These are phyloP conservation scores for Talaromyces rugulosus DNA, from an alignment of 2,329 filamentous ascomycete genomes.

Conservation along the genomic window DNA sequence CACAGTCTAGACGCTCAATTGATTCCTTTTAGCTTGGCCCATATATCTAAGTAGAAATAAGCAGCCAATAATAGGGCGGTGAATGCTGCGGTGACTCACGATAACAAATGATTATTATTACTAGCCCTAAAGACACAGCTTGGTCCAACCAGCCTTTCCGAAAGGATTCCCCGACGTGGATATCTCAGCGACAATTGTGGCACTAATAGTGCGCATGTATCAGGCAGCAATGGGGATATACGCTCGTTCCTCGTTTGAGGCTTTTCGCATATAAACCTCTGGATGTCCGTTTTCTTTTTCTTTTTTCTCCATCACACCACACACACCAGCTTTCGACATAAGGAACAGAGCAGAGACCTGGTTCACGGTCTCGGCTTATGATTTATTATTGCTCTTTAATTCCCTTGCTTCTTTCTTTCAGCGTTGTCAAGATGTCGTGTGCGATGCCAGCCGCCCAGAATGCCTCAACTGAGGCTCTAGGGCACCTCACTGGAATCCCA, in stretches of 20 bases:
- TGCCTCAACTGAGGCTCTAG: slow-evolving; percentile 1
- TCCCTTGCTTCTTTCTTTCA: neutral
- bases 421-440: slow-evolving; percentile 2
- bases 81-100: neutral
- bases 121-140: neutral
- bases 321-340: neutral
- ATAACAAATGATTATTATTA: neutral
- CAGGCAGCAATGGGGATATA: neutral
- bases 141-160: neutral
- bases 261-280: neutral
- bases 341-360: neutral
- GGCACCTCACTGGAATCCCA: neutral
- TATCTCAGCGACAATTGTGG: neutral
- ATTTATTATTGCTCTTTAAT: neutral
- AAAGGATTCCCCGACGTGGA: neutral
- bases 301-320: neutral
- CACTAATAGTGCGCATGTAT: neutral
- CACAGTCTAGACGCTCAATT: no score
- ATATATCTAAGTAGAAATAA: neutral
- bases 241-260: neutral
- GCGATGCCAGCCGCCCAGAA: slow-evolving; percentile 1
- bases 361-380: neutral
- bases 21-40: neutral
- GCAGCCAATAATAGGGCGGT: neutral
- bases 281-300: neutral